Percentiles rank a stretch among this genome's conserved stretches.
Evolutionary conservation across 148 eudicot genomes (phyloP).

Genomic region (Suaeda aralocaspica): DNA sequence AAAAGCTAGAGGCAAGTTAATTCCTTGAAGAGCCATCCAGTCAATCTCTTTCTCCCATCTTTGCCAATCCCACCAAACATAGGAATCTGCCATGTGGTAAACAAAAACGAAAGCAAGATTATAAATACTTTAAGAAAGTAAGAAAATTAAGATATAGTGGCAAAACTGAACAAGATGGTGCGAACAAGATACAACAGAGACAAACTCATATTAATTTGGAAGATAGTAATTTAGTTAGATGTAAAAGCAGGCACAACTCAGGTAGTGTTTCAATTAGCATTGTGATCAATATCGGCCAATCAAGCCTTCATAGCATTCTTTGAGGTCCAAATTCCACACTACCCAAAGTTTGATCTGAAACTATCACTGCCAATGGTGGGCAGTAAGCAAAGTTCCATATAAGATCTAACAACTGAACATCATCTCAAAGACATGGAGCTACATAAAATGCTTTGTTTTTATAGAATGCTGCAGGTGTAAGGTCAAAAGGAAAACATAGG

Average conservation of each 20-base stretch:
- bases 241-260: neutral
- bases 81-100: slow-evolving; percentile 55
- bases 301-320: neutral
- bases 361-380: neutral
- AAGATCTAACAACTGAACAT: neutral
- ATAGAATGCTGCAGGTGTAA: neutral
- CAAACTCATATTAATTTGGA: neutral
- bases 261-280: neutral
- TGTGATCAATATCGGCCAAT: neutral
- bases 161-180: neutral
- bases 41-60: slow-evolving; percentile 99
- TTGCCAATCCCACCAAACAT: slow-evolving; percentile 99
- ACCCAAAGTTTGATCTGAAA: neutral
- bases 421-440: neutral
- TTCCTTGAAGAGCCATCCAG: slow-evolving; percentile 99
- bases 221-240: neutral
- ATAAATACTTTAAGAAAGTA: neutral
- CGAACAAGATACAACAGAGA: neutral
- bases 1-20: slow-evolving; percentile 93
- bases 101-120: neutral
- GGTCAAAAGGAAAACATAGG: neutral
- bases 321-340: neutral
- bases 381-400: neutral
- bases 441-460: neutral
- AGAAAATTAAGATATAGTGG: neutral